Conservation (phyloP, 1,284 basidiomycete species). For the Boletus mariae region DNA sequence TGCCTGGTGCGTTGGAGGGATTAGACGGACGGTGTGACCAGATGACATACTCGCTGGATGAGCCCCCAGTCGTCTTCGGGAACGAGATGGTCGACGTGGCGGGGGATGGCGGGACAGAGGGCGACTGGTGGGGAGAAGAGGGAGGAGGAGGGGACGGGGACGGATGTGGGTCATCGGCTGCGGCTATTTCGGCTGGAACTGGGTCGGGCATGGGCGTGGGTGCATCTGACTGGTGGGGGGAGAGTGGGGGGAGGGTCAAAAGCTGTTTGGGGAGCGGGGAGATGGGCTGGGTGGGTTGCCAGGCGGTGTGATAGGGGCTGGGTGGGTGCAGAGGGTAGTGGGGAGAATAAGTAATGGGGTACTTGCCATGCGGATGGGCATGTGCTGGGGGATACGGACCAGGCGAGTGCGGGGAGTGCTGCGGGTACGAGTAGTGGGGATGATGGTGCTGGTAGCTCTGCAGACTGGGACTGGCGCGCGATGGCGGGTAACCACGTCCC, state of each 20-base stretch:
- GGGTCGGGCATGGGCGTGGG: conserved; percentile 6
- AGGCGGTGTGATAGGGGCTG: conserved; percentile 22
- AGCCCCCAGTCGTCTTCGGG: conserved; percentile 5
- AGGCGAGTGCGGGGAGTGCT: conserved; percentile 19
- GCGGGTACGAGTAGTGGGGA: conserved; percentile 16
- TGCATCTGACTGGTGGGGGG: conserved; percentile 1
- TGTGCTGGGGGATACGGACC: conserved; percentile 17
- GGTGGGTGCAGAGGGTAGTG: conserved; percentile 20
- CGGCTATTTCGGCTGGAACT: conserved; percentile 3
- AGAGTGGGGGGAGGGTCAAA: conserved; percentile 26
- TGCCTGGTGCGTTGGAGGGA: conserved; percentile 56
- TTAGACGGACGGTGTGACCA: conserved; percentile 66
- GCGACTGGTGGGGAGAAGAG: not conserved
- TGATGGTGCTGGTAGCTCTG: conserved; percentile 22
- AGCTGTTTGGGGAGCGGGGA: conserved; percentile 33
- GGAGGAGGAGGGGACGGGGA: conserved; percentile 2
- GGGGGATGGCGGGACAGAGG: conserved; percentile 6
- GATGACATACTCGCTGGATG: conserved; percentile 38
- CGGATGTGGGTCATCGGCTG: not conserved
- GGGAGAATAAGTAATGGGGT: conserved; percentile 20
- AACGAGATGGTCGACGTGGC: conserved; percentile 10
- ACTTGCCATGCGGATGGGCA: conserved; percentile 22
- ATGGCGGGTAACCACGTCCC: conserved; percentile 25
- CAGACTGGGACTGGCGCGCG: conserved; percentile 18
- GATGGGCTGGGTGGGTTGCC: conserved; percentile 33